Base-by-base conservation (phyloP, 768 basidiomycete genomes). In the Neoboletus brunneissimus region DNA sequence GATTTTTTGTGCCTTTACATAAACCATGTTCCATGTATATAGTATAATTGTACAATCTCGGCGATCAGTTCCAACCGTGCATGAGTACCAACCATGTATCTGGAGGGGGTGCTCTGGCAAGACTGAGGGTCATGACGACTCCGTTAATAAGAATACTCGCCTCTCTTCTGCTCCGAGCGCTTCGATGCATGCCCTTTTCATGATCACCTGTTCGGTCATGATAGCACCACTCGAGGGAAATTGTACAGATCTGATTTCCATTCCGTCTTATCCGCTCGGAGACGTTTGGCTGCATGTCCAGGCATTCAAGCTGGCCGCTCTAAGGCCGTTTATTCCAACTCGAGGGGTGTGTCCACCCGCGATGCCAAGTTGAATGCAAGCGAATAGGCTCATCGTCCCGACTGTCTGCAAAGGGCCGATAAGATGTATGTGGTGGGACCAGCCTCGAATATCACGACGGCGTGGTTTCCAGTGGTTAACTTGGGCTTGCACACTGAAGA, bases 131-230 rank as follows among this genome's bases (percentile, higher is more conserved):
- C 20, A 53, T 5, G 12, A 35, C 25, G 51, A 25, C 8, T 23
- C 43, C 44, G 44, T 48, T 46, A 7, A 53, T 53, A 29, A 50
- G 34, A 15, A 49, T 12, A 35, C 16, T 35, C 15, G 34, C 34
- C 23, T 32, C 23, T 32, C n/a, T 16, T 22, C 16, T 38, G 37
- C 25, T 25, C 34, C 34, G 35, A 32, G 43, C 41, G 54, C 34
- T 37, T 55, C 22, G 44, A 56, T 40, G 31, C 55, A 48, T 57
- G 55, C 27, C 23, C 57, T 12, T 25, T 46, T 38, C 54, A 57
- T 56, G 55, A 56, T 57, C 42, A 20, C 35, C 35, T 37, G 32
- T 35, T n/a, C 9, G 25, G 48, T 25, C 22, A 54, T 29, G 48
- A 40, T 40, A 38, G 37, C 25, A 50, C 23, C 18, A 13, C 37